Evolutionary conservation across 352 stramenopile species (phyloP), one percentile per base, ranked within the genome.

Genomic region (Globisporangium barbulae): DNA sequence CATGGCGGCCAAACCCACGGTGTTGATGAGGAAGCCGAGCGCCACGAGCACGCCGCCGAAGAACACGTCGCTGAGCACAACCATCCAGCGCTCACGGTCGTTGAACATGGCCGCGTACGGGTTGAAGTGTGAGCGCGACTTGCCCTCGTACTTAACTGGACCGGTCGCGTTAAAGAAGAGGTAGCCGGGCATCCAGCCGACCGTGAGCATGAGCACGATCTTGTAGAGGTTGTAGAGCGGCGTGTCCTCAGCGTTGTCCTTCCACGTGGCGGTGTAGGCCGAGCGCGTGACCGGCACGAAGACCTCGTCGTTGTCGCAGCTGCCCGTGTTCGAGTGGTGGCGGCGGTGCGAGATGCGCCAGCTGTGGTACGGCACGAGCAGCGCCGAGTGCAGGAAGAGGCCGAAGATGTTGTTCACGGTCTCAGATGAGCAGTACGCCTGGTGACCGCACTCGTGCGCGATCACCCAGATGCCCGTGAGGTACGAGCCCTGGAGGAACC

Each of bases 351-450:
- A 97, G 73, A 97, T 91, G 68, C 97, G 90, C 97, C 97, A 99
- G 58, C 90, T 97, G 89, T 99, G 98, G 91, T 99, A 99, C 9
- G 97, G 97, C 65, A 99, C 97, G 35, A 99, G 85, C 41, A 99
- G 80, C 33, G 88, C 85, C 70, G 97, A 98, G 83, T 99, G 97
- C 42, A 98, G 78, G 61, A 99, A 75, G 68, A 98, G 96, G 7
- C 97, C 97, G 53, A 99, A 88, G 48, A 90, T 56, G 72, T 99
- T 98, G 80, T 99, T 99, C 33, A 98, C 85, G 1, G 84, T 76
- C 78, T 98, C 90, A 45, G 72, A 97, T 22, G 90, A 83, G 39
- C 89, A 98, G 76, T 98, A 99, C 41, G 96, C 91, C 71, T 98
- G 94, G 79, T 99, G 97, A 50, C 97, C 97, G 72, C 97, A 99